phyloP scores from a whole-genome alignment of 2,329 filamentous ascomycete species.

The Exophiala dermatitidis region DNA sequence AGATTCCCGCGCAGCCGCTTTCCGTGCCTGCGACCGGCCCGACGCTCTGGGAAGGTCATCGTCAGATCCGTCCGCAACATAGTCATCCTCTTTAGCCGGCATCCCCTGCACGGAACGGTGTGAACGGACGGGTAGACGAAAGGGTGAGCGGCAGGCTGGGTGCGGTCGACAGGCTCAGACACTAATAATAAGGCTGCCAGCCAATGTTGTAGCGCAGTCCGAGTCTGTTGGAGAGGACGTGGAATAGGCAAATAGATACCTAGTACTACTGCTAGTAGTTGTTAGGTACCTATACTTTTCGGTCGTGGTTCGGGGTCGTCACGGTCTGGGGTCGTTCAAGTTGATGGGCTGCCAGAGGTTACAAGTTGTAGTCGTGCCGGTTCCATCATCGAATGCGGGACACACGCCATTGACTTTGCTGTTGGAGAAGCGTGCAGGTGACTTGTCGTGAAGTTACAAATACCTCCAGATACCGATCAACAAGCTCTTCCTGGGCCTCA shows the following conservation, averaged over 20 bases:
- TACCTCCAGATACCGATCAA: too few relatives aligned
- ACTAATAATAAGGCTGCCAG: neutral
- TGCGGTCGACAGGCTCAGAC: neutral
- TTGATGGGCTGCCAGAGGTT: neutral
- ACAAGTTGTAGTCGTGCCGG: neutral
- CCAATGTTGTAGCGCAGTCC: neutral
- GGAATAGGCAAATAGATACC: neutral
- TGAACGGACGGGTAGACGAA: neutral
- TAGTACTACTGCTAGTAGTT: too few relatives aligned
- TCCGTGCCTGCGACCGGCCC: constrained; percentile 17
- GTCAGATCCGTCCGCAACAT: constrained; percentile 34
- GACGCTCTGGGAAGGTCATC: constrained; percentile 34
- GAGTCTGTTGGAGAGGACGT: constrained; percentile 12
- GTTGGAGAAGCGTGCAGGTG: too few relatives aligned
- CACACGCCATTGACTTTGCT: too few relatives aligned
- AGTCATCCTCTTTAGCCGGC: constrained; percentile 46
- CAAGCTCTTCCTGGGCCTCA: neutral
- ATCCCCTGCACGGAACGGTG: constrained; percentile 10
- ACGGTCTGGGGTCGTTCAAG: neutral
- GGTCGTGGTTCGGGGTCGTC: too few relatives aligned
- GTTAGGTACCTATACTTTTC: too few relatives aligned
- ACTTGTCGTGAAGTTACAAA: too few relatives aligned
- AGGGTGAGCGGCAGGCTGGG: constrained; percentile 6
- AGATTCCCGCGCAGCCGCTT: constrained; percentile 30
- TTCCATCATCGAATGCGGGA: too few relatives aligned